These are phyloP conservation scores for Aquilaria malaccensis DNA, from an alignment of 345 rosid genomes.

Conservation along the genomic window DNA sequence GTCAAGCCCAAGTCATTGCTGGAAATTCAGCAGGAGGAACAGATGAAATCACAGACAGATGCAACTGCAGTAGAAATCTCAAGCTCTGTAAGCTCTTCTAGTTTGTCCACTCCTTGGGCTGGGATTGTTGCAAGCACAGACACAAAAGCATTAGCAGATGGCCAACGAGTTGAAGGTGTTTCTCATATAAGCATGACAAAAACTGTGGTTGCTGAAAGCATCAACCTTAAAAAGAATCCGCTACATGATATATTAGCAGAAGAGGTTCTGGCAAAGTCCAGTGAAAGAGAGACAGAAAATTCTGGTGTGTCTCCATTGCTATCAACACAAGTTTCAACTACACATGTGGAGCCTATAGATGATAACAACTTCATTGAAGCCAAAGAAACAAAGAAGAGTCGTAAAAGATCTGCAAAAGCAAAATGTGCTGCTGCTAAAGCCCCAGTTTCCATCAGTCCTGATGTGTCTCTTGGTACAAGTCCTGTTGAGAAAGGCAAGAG, in stretches of 20 bases:
- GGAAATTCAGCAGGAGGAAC: slow-evolving; percentile 97
- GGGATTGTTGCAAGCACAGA: slow-evolving; percentile 62
- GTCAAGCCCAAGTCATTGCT: slow-evolving; percentile 85
- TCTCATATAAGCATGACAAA: slow-evolving; percentile 30
- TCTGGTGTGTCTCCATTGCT: slow-evolving; percentile 23
- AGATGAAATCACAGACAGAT: slow-evolving; percentile 56
- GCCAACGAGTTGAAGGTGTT: slow-evolving; percentile 28
- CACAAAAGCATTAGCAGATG: slow-evolving; percentile 36
- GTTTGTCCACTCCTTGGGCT: slow-evolving; percentile 61
- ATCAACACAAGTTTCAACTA: slow-evolving; percentile 20
- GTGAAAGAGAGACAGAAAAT: slow-evolving; percentile 36
- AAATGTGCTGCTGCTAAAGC: slow-evolving; percentile 54
- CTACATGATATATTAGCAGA: slow-evolving; percentile 67
- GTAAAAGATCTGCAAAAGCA: slow-evolving; percentile 85
- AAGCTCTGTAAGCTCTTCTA: slow-evolving; percentile 31
- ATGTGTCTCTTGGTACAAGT: slow-evolving; percentile 43
- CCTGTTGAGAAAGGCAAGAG: slow-evolving; percentile 70
- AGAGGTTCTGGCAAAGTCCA: slow-evolving; percentile 53
- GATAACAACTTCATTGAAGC: slow-evolving; percentile 80
- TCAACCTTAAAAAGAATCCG: slow-evolving; percentile 53
- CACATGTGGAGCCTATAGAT: slow-evolving; percentile 37
- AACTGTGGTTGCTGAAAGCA: slow-evolving; percentile 33
- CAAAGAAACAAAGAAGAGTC: slow-evolving; percentile 76
- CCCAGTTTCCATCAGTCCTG: slow-evolving; percentile 31
- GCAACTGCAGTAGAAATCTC: slow-evolving; percentile 45